A percentile compares a stretch with the other conserved stretches of the same genome.
These are phyloP conservation scores for Oryza meyeriana DNA, from an alignment of 176 grass and related monocot species.

Conservation along the genomic window DNA sequence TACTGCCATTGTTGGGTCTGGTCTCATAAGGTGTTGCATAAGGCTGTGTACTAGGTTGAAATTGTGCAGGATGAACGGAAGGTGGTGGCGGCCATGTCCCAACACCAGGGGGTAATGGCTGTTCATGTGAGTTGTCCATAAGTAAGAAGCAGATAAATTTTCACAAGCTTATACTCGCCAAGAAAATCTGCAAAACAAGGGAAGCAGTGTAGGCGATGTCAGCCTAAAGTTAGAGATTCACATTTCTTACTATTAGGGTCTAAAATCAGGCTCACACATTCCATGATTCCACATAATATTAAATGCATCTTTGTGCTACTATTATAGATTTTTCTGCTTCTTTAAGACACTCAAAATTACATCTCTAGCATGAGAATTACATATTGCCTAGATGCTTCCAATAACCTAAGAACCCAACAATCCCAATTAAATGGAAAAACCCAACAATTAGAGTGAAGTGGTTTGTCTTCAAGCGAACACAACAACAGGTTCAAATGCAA, in stretches of 20 bases:
- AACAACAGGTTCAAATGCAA: neutral
- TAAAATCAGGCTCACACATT: neutral
- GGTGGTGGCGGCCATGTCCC: slow-evolving; percentile 29
- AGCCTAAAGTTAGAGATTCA: slow-evolving; percentile 14
- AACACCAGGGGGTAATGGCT: slow-evolving; percentile 65
- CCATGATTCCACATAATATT: neutral
- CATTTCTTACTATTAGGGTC: neutral
- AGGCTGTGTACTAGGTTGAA: slow-evolving; percentile 20
- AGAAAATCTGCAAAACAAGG: slow-evolving; percentile 23
- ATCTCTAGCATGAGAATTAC: neutral
- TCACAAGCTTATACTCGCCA: neutral
- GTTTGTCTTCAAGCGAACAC: neutral
- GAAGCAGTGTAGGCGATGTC: slow-evolving; percentile 1
- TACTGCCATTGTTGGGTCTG: slow-evolving; percentile 2
- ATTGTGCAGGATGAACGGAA: slow-evolving; percentile 22
- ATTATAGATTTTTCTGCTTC: neutral
- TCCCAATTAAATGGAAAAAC: neutral
- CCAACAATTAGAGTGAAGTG: neutral
- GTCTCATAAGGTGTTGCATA: slow-evolving; percentile 14
- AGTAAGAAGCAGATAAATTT: slow-evolving; percentile 19
- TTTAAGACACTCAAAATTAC: neutral
- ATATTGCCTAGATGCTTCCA: neutral
- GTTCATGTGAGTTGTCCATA: slow-evolving; percentile 49
- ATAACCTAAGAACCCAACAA: neutral
- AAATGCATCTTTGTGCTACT: neutral